Evolutionary conservation across 2,329 filamentous ascomycete genomes (phyloP).

Genomic region (Trichoderma afroharzianum): DNA sequence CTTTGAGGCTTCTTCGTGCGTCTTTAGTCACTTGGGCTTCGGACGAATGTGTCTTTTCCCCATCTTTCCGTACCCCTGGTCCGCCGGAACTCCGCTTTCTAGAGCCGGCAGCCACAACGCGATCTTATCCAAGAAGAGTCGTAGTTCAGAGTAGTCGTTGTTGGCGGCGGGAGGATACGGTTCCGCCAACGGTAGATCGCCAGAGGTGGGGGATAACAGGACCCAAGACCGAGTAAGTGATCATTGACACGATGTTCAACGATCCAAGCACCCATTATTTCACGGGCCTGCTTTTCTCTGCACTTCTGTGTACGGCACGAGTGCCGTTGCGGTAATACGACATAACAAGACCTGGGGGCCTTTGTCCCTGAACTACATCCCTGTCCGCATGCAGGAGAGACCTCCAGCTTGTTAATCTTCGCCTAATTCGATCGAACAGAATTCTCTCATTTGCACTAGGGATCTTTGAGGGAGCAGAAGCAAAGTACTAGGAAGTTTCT

Average conservation of each 20-base stretch:
- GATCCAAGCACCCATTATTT: background rate
- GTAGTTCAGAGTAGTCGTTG: background rate
- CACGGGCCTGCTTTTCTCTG: background rate
- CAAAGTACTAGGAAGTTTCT: background rate
- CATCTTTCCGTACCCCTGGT: background rate
- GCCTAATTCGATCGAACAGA: background rate
- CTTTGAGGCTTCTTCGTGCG: background rate
- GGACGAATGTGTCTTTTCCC: background rate
- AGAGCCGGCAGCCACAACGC: background rate
- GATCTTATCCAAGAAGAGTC: background rate
- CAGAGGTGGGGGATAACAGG: background rate
- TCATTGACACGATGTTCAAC: background rate
- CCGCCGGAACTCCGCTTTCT: background rate
- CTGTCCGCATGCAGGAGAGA: constrained; percentile 8
- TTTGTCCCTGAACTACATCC: background rate
- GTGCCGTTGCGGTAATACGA: background rate
- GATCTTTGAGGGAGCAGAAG: background rate
- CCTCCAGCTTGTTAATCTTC: background rate
- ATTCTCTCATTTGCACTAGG: constrained; percentile 1
- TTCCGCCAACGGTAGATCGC: background rate
- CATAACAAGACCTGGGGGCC: background rate
- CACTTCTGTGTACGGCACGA: background rate
- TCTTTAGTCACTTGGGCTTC: background rate
- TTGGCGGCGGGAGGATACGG: background rate
- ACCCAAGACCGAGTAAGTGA: background rate